Evolutionary conservation across 495 filamentous ascomycete genomes (phyloP).

Genomic region (Xylaria palmicola): DNA sequence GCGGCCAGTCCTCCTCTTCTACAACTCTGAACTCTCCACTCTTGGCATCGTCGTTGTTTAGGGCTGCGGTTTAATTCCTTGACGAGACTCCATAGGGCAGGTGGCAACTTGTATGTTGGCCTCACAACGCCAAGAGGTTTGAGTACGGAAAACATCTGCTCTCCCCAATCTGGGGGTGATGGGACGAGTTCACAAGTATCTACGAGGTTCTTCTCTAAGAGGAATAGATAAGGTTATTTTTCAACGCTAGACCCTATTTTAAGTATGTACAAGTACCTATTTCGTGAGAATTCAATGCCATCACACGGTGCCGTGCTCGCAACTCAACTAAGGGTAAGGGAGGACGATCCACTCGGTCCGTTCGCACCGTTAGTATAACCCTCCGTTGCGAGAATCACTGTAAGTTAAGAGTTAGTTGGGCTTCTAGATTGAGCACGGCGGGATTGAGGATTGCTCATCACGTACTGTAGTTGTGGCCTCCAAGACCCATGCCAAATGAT

Average conservation of each 20-base stretch:
- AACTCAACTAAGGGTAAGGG: not conserved
- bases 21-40: no score
- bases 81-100: no score
- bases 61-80: no score
- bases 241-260: not conserved
- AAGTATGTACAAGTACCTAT: not conserved
- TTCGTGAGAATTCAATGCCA: not conserved
- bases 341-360: slow-evolving; percentile 6
- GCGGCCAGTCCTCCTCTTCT: no score
- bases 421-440: not conserved
- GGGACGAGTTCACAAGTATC: no score
- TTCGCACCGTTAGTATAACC: slow-evolving; percentile 47
- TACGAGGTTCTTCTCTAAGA: no score
- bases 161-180: no score
- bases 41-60: no score
- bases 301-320: not conserved
- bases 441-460: not conserved
- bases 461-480: slow-evolving; percentile 51
- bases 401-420: slow-evolving; percentile 1
- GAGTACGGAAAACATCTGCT: no score
- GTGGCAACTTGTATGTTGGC: no score
- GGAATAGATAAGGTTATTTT: not conserved
- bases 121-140: no score
- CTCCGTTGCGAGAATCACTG: slow-evolving; percentile 57
- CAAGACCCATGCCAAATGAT: slow-evolving; percentile 47